A percentile compares a stretch with the other conserved stretches of the same genome.
phyloP scores from a whole-genome alignment of 1,284 basidiomycete species.

The Xerocomus minutiporus region DNA sequence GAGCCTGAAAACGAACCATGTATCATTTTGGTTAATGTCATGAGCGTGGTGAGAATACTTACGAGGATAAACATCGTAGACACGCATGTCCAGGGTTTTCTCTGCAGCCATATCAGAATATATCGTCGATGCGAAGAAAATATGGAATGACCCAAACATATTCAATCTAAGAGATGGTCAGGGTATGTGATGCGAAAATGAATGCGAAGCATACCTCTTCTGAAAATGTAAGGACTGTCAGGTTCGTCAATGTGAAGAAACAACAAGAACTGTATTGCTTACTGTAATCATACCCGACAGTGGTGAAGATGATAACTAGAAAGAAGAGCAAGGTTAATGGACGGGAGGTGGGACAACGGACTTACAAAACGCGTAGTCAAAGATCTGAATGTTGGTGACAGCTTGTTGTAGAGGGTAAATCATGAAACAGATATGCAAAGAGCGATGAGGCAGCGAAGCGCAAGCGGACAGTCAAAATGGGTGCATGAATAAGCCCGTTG shows the following conservation, averaged over 20 bases:
- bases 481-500: too few relatives aligned
- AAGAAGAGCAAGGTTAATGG: not conserved
- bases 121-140: not conserved
- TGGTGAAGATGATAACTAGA: not conserved
- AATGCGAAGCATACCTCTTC: not conserved
- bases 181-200: not conserved
- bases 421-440: too few relatives aligned
- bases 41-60: not conserved
- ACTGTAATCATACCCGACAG: not conserved
- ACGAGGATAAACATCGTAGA: not conserved
- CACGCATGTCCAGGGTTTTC: not conserved
- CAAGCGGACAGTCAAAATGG: too few relatives aligned
- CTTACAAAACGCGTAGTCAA: too few relatives aligned
- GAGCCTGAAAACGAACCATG: not conserved
- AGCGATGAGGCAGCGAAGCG: too few relatives aligned
- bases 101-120: not conserved
- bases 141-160: not conserved
- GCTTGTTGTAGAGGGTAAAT: too few relatives aligned
- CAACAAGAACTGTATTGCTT: not conserved
- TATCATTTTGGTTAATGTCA: not conserved
- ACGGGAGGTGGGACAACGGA: not conserved
- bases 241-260: not conserved
- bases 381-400: too few relatives aligned
- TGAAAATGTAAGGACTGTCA: not conserved
- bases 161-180: not conserved